Evolutionary conservation across 352 stramenopile genomes (phyloP), one percentile per base, ranked within the genome.

Genomic region (Phytopythium chamaehyphon): DNA sequence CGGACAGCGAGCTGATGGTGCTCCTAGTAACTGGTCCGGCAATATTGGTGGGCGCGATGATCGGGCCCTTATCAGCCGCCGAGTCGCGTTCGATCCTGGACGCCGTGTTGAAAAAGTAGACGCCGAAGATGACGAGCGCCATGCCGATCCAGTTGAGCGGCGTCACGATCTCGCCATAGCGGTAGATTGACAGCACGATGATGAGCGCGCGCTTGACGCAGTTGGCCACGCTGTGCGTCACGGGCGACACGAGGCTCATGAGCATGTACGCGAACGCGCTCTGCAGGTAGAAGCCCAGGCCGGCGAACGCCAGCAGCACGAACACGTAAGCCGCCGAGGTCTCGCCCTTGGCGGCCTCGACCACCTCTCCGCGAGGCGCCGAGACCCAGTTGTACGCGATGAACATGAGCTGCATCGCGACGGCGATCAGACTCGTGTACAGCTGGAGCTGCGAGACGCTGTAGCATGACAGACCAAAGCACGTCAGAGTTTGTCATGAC

Each of bases 161-260:
- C 40, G 85, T 95, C 47, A 96, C 75, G 31, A 73, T 60, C 58
- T 96, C 90, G 40, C 88, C 87, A 60, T 93, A 97, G 56, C 90
- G 86, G 42, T 83, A 88, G 57, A 97, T 96, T 23, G 87, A 96
- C 38, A 95, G 75, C 67, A 88, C 84, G 46, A 97, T 95, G 38
- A 96, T 83, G 50, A 96, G 64, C 33, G 87, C 79, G 22, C 89
- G 77, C 70, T 97, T 97, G 45, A 96, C 76, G 48, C 87, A 96
- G 66, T 96, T 96, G 18, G 83, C 84, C 35, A 97, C 89, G 50
- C 83, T 95, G 64, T 96, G 86, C 50, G 83, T 94, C 51, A 97
- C 87, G 23, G 89, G 87, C 28, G 83, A 93, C 60, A 97, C 84
- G 54, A 92, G 72, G 58, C 82, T 93, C 86, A 97, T 96, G 43